A percentile compares a stretch with the other conserved stretches of the same genome.
Conservation (phyloP, 345 rosid species). For the Populus alba region DNA sequence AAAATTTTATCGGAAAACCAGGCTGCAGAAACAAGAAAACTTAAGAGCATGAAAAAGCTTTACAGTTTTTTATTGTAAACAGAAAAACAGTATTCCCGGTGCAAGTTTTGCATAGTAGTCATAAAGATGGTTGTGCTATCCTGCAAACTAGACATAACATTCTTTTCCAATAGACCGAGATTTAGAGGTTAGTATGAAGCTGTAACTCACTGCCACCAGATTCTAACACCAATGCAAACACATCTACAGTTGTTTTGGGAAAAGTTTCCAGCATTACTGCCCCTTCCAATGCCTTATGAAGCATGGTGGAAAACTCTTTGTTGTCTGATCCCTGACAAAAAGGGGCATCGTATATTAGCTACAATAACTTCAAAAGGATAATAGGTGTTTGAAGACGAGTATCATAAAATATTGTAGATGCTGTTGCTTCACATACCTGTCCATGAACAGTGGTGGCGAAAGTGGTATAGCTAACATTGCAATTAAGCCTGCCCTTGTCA, state of each 20-base stretch:
- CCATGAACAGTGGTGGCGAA: conserved; percentile 65
- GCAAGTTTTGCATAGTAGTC: neutral
- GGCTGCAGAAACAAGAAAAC: neutral
- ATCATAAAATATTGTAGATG: neutral
- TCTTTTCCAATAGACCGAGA: neutral
- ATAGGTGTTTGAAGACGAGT: neutral
- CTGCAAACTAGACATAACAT: neutral
- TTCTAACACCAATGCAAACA: conserved; percentile 89
- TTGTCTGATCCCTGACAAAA: conserved; percentile 64
- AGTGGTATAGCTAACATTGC: conserved; percentile 85
- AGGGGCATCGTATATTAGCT: conserved; percentile 10
- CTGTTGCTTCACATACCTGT: conserved; percentile 46
- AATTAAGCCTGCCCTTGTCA: conserved; percentile 74
- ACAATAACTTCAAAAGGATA: conserved; percentile 7
- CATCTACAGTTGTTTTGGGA: conserved; percentile 94
- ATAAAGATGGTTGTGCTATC: neutral
- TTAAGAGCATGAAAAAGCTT: neutral
- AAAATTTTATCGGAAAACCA: neutral
- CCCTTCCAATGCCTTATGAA: conserved; percentile 92
- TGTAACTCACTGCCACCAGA: conserved; percentile 90
- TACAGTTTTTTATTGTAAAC: neutral
- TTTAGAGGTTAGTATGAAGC: conserved; percentile 2
- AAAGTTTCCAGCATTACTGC: conserved; percentile 77
- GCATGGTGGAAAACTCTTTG: conserved; percentile 79
- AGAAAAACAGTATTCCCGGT: neutral